Base-by-base conservation (phyloP, 2,329 filamentous ascomycete species). In the Eutypella sp. region DNA sequence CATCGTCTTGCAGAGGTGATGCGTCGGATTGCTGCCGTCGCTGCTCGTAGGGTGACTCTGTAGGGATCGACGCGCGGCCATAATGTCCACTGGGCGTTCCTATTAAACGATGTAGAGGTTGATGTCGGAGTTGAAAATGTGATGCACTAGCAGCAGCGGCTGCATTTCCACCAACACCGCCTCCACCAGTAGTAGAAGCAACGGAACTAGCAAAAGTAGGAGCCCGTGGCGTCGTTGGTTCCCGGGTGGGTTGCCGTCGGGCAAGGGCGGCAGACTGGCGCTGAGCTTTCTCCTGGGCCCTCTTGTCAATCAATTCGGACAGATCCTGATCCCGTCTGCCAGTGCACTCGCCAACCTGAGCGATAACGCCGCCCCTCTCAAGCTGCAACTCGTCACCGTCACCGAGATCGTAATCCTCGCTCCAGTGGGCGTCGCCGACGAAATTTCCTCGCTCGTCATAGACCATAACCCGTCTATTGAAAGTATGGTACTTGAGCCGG, bases 391-490 rank as follows among this genome's bases (percentile, higher is more conserved):
- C 89, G 50, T 95, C 88, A 5, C 90, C 91, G 48, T 93, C 87
- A 27, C 79, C 79, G 19, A 96, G 70, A n/a, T 79, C 76, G 31
- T 76, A 77, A 43, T 79, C 76, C 39, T 82, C 76, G 37, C 82
- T 81, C 84, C 87, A 93, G 66, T 96, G 89, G 25, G 82, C 81
- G 63, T 96, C 91, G 3, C 90, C 91, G 23, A 96, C 77, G 53
- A 85, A 89, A 62, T 91, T 89, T 0, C 87, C 82, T 2, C 79
- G 73, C 40, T 88, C 82, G 63, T 96, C 90, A 57, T 93, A 92
- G 6, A 95, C 87, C 88, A 96, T 95, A 48, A 93, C 73, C 4
- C 89, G 82, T 61, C 84, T 88, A 70, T 96, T 96, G 78, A 95
- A 96, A 1, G 87, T 85, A 61, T 96, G 91, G 53, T 85, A 95